Percentiles rank a stretch among this genome's conserved stretches.
Conservation (phyloP, 2,329 filamentous ascomycete species). For the Xylaria sp. region DNA sequence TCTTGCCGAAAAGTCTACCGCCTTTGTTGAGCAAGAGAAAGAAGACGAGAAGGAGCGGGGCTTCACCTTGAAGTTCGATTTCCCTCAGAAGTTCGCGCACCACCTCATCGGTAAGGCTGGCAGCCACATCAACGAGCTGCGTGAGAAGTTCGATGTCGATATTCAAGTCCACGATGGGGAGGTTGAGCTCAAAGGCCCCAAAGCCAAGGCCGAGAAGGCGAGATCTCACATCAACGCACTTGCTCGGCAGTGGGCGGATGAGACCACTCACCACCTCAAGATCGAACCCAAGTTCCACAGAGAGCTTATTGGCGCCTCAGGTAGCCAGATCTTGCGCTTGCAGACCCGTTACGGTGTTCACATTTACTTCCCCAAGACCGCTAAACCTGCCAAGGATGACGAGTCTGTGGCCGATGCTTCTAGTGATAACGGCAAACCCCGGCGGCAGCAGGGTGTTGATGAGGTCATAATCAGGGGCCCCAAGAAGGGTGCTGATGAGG, state of each 20-base stretch:
- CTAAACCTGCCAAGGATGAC: slow-evolving; percentile 64
- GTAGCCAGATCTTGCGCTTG: slow-evolving; percentile 82
- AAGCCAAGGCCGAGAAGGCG: slow-evolving; percentile 85
- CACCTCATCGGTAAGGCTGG: slow-evolving; percentile 68
- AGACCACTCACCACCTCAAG: slow-evolving; percentile 80
- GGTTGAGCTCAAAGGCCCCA: slow-evolving; percentile 91
- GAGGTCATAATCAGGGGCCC: slow-evolving; percentile 89
- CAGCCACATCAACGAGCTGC: slow-evolving; percentile 60
- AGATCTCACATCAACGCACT: slow-evolving; percentile 76
- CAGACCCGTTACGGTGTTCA: slow-evolving; percentile 90
- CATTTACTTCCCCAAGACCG: slow-evolving; percentile 76
- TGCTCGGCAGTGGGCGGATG: slow-evolving; percentile 80
- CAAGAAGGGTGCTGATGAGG: slow-evolving; percentile 86
- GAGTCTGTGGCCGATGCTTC: slow-evolving; percentile 62
- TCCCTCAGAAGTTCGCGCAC: slow-evolving; percentile 91
- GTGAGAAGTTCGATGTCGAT: slow-evolving; percentile 63
- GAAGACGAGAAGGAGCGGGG: slow-evolving; percentile 91
- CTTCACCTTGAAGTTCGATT: slow-evolving; percentile 81
- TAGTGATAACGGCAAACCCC: slow-evolving; percentile 59
- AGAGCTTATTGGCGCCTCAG: slow-evolving; percentile 85
- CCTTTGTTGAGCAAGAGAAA: slow-evolving; percentile 82
- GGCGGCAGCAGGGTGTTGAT: slow-evolving; percentile 71
- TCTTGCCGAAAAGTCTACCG: slow-evolving; percentile 65
- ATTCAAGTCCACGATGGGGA: slow-evolving; percentile 91
- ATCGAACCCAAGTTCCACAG: slow-evolving; percentile 91